Evolutionary conservation across 129 eudicot genomes (phyloP).

Genomic region (Logfia minima): DNA sequence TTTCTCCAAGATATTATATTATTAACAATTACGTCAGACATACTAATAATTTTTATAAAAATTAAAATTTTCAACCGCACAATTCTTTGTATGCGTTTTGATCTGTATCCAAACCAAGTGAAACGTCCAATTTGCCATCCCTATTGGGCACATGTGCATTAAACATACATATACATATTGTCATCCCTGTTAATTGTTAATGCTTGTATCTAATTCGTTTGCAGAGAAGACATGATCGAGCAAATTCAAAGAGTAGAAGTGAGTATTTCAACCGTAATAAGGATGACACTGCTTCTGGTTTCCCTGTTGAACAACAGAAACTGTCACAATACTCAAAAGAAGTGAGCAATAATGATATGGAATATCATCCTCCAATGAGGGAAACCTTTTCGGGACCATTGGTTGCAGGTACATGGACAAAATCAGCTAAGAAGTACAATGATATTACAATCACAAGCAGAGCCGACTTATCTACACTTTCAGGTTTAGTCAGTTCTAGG

Average conservation of each 20-base stretch:
- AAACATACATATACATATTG: not conserved
- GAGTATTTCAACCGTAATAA: constrained; percentile 39
- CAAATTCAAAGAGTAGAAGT: constrained; percentile 44
- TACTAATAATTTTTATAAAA: no score
- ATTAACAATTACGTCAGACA: no score
- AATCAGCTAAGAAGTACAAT: constrained; percentile 39
- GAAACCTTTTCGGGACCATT: constrained; percentile 74
- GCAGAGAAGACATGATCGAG: constrained; percentile 49
- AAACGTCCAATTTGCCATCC: no score
- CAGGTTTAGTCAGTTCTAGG: not conserved
- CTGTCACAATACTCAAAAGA: constrained; percentile 31
- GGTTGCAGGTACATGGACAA: constrained; percentile 46
- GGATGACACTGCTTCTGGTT: constrained; percentile 49
- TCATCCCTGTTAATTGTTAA: not conserved
- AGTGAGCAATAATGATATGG: constrained; percentile 32
- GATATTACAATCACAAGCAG: constrained; percentile 23
- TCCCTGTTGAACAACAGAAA: constrained; percentile 40
- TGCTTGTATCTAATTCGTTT: not conserved
- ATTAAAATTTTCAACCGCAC: no score
- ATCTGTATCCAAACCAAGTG: no score
- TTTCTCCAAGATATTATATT: no score
- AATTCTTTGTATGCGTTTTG: no score
- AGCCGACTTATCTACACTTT: not conserved
- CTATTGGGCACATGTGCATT: not conserved
- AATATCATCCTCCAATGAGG: constrained; percentile 45